Conservation (phyloP, 2,329 filamentous ascomycete species). For the Xylariaceae sp. region DNA sequence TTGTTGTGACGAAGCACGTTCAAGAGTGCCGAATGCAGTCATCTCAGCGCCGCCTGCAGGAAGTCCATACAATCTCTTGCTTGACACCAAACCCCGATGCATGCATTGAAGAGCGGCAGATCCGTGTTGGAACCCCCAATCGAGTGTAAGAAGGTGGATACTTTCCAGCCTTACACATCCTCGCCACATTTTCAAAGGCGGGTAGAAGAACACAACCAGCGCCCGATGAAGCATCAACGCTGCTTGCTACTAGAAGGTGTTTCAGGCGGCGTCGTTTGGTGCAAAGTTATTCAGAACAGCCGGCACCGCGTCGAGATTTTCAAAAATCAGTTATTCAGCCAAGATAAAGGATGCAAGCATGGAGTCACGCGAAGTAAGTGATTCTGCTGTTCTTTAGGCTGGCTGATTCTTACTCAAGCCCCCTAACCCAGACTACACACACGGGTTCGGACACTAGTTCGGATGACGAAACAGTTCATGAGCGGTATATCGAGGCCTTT, state of each 20-base stretch:
- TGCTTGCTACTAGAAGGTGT: constrained; percentile 10
- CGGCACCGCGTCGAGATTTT: neutral
- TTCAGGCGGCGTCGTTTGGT: neutral
- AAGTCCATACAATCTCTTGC: neutral
- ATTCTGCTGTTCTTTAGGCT: neutral
- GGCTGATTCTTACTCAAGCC: constrained; percentile 5
- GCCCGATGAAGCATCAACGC: constrained; percentile 20
- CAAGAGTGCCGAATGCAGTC: neutral
- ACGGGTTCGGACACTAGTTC: constrained; percentile 13
- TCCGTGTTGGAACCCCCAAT: constrained; percentile 19
- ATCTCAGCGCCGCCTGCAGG: neutral
- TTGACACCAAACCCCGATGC: neutral
- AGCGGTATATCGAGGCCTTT: constrained; percentile 33
- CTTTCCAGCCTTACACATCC: constrained; percentile 8
- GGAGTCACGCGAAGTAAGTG: constrained; percentile 15
- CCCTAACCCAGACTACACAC: constrained; percentile 10
- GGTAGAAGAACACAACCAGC: constrained; percentile 11
- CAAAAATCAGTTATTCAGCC: constrained; percentile 13
- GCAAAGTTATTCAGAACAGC: neutral
- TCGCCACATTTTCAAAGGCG: constrained; percentile 20
- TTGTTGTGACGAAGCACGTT: neutral
- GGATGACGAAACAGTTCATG: constrained; percentile 15
- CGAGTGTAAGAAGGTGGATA: constrained; percentile 24
- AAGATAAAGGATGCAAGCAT: constrained; percentile 8
- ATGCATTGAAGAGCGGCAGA: neutral